Base-by-base conservation (phyloP, 1,284 basidiomycete genomes). In the Ustilago trichophora region DNA sequence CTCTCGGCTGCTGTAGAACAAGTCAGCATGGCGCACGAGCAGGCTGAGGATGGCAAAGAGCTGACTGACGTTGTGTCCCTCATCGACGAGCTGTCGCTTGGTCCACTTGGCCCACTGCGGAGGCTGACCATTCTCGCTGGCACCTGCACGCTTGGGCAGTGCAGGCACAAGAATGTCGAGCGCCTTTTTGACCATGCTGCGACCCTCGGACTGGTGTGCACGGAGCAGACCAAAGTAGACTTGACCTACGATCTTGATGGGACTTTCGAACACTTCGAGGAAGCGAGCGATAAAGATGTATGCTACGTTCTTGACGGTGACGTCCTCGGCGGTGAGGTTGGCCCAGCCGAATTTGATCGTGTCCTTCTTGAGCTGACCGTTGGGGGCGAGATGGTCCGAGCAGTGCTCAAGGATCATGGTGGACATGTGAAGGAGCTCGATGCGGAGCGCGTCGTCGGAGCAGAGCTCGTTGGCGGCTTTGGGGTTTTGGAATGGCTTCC, bases 281-380 rank as follows among this genome's bases (percentile, higher is more conserved):
- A 98, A 98, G 42, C 91, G 88, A n/a, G 95, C 92, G 27, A 92
- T 90, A n/a, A 98, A 87, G 25, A 97, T 87, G 79, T 95, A 95
- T 0, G 93, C 91, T 21, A 91, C 91, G 80, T 98, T 93, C 83
- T 94, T 96, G 75, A 98, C 92, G 6, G 94, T 89, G 3, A 90
- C 87, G 79, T 97, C 94, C 38, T 94, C 92, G 8, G 78, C 76
- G 24, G 86, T 88, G 73, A 96, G 90, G 74, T 90, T 91, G 76
- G 90, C 87, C 93, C 93, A 98, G 12, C 93, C 92, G 56, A 92
- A 91, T 81, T 91, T 93, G 85, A 98, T 95, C 63, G 98, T 90
- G 72, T 96, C 93, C 82, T 95, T 97, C 82, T 91, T 89, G 34
- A 88, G 87, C 46, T 92, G 89, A 55, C 88, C 88, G 37, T 97